Base-by-base conservation (phyloP, 176 grass and related monocot genomes). In the Echinochloa phyllopogon region DNA sequence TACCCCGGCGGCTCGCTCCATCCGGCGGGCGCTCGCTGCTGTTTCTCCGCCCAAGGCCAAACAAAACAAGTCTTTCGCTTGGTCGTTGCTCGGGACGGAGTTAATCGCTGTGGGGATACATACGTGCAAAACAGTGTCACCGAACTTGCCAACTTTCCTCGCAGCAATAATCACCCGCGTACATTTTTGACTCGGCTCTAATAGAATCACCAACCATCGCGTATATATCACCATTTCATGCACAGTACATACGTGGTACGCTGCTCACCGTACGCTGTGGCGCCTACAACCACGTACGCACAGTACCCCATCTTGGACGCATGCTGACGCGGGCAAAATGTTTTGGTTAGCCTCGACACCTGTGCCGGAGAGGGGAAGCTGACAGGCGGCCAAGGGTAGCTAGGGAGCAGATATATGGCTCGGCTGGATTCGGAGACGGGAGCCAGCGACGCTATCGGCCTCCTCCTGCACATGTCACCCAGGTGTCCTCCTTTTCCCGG, bases 401-500 rank as follows among this genome's bases (percentile, higher is more conserved):
- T n/a, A 10, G 3, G n/a, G 3, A 2, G 76, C 76, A 78, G 57
- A 33, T n/a, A n/a, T n/a, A n/a, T 52, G 78, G 78, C 78, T 21
- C 64, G 6, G 48, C 33, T 0, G 47, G 50, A 51, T 52, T 53
- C 10, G 77, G 44, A 10, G 43, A 6, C 59, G 59, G 42, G 2
- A 65, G 62, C 77, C 61, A 80, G 78, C 78, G 61, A 13, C 65
- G 62, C 16, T 6, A 33, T 3, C 57, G 17, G 58, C 0, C 6
- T 18, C 0, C 6, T 18, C 17, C 27, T 27, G 87, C 76, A 53
- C 82, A 85, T 81, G 69, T 52, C 72, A 89, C 53, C 66, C 83
- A 71, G 88, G 88, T 89, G 78, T 76, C 87, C 70, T 42, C 6
- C 41, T 42, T 76, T 1, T 12, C 18, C 8, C 18, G 14, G n/a